A percentile compares a stretch with the other conserved stretches of the same genome.
Evolutionary conservation across 2,329 filamentous ascomycete genomes (phyloP).

Genomic region (Aspergillus nomiae): DNA sequence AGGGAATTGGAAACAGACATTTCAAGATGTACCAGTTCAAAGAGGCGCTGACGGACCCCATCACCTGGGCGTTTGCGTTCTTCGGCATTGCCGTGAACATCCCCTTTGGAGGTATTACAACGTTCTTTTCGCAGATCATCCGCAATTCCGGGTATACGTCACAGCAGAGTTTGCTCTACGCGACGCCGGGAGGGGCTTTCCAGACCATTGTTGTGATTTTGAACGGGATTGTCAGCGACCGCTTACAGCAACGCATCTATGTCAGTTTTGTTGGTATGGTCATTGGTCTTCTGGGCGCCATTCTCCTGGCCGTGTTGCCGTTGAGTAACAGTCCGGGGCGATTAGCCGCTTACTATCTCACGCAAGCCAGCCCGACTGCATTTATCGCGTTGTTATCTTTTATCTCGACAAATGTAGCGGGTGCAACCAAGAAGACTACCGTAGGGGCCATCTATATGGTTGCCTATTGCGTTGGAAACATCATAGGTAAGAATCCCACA

Average conservation of each 20-base stretch:
- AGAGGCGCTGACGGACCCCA: conserved; percentile 17
- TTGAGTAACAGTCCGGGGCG: background rate
- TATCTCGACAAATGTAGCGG: background rate
- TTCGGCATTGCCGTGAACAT: conserved; percentile 17
- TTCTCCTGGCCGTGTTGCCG: background rate
- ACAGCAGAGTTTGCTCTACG: conserved; percentile 1
- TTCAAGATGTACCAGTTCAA: conserved; percentile 17
- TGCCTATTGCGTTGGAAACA: background rate
- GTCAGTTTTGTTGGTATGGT: background rate
- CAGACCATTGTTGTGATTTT: background rate
- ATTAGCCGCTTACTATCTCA: background rate
- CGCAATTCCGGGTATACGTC: background rate
- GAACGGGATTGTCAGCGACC: background rate
- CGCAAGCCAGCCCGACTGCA: background rate
- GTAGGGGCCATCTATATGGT: background rate
- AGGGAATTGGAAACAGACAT: conserved; percentile 15
- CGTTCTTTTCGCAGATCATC: conserved; percentile 9
- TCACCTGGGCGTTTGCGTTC: conserved; percentile 11
- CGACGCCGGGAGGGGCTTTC: background rate
- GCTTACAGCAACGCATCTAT: background rate
- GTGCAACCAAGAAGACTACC: background rate
- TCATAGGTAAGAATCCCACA: background rate
- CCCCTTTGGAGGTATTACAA: conserved; percentile 21
- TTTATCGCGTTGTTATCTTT: background rate
- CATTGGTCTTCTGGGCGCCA: background rate